These are phyloP conservation scores for Fusarium heterosporum DNA, from an alignment of 2,329 filamentous ascomycete genomes.

Conservation along the genomic window DNA sequence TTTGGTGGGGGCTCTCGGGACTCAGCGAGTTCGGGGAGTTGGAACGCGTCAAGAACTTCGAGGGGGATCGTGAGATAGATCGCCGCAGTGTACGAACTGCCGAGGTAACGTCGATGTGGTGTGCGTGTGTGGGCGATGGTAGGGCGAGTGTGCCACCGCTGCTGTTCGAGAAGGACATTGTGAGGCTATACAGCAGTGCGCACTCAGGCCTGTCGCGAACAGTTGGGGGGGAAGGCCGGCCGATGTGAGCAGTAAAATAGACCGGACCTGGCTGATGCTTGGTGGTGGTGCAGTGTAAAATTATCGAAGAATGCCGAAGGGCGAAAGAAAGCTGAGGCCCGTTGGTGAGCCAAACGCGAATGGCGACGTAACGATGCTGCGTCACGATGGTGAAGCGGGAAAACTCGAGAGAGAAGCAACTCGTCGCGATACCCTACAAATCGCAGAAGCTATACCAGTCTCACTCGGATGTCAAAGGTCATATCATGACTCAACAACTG, in stretches of 20 bases:
- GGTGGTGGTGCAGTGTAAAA: conserved; percentile 24
- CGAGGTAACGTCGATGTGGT: conserved; percentile 84
- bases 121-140: conserved; percentile 85
- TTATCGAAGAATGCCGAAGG: conserved; percentile 21
- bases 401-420: conserved; percentile 29
- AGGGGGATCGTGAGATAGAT: conserved; percentile 93
- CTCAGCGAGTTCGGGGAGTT: conserved; percentile 61
- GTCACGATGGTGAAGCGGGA: conserved; percentile 25
- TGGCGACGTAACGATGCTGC: conserved; percentile 17
- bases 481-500: conserved; percentile 48
- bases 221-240: conserved; percentile 45
- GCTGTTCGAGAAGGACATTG: conserved; percentile 69
- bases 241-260: conserved; percentile 37
- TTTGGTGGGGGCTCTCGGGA: conserved; percentile 60
- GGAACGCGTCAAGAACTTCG: conserved; percentile 77
- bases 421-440: conserved; percentile 43
- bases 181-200: conserved; percentile 50
- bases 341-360: conserved; percentile 21
- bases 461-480: conserved; percentile 43
- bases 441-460: conserved; percentile 46
- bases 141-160: conserved; percentile 84
- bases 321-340: conserved; percentile 15
- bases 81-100: conserved; percentile 86
- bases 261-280: conserved; percentile 16
- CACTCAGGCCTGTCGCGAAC: conserved; percentile 42